These are phyloP conservation scores for Petasospora fabianii DNA, from an alignment of 1,139 yeast genomes.

Conservation along the genomic window DNA sequence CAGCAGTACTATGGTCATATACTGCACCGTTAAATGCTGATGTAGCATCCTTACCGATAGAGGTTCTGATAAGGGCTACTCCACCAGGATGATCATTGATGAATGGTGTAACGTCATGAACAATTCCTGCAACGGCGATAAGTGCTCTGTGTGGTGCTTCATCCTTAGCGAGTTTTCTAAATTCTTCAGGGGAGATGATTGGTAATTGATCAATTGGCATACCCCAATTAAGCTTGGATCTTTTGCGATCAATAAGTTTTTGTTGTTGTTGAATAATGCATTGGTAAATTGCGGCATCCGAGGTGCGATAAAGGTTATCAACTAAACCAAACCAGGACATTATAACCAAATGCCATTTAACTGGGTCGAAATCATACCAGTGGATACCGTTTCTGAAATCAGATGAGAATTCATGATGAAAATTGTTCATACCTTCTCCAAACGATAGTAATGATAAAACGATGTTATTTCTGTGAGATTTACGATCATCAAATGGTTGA, in stretches of 20 bases:
- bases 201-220: constrained; percentile 70
- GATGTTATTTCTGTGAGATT: constrained; percentile 48
- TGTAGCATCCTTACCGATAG: constrained; percentile 94
- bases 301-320: constrained; percentile 39
- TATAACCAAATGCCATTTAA: constrained; percentile 53
- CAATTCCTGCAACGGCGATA: constrained; percentile 52
- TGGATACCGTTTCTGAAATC: constrained; percentile 57
- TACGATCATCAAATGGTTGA: constrained; percentile 63
- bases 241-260: constrained; percentile 51
- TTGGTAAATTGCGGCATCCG: constrained; percentile 48
- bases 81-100: constrained; percentile 97
- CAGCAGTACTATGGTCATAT: constrained; percentile 71
- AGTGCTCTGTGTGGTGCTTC: constrained; percentile 35
- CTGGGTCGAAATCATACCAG: constrained; percentile 58
- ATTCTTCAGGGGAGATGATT: constrained; percentile 47
- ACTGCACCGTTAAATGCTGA: constrained; percentile 93
- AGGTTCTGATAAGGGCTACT: constrained; percentile 75
- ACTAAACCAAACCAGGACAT: constrained; percentile 40
- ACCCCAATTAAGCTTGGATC: constrained; percentile 72
- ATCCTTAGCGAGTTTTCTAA: constrained; percentile 37
- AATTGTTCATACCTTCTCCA: constrained; percentile 67
- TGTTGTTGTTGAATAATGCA: constrained; percentile 64
- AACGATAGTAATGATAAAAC: constrained; percentile 51
- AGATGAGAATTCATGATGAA: constrained; percentile 72
- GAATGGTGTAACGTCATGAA: constrained; percentile 78